phyloP scores from a whole-genome alignment of 139 green algal genomes.

The Desmodesmus armatus region DNA sequence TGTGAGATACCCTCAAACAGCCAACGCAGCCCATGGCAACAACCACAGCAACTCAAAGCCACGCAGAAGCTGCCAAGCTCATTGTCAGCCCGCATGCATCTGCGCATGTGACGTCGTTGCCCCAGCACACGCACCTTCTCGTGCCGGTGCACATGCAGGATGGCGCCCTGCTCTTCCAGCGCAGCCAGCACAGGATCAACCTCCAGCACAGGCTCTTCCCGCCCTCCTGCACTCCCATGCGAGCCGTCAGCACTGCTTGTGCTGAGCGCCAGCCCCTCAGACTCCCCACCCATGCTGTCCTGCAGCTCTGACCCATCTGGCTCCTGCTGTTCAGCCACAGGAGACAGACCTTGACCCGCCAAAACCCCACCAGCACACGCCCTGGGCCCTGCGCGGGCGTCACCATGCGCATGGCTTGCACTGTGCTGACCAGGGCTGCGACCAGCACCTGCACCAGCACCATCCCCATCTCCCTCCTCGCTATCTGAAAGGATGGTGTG shows the following conservation, averaged over 20 bases:
- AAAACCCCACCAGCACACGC: neutral
- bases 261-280: no score
- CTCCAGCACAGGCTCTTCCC: no score
- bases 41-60: neutral
- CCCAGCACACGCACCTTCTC: neutral
- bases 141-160: constrained; percentile 11
- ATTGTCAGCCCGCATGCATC: neutral
- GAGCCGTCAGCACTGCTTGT: no score
- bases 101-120: no score
- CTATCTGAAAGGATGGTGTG: neutral
- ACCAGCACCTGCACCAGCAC: neutral
- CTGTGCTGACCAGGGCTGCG: no score
- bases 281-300: no score
- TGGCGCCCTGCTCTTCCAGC: constrained; percentile 1
- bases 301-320: no score
- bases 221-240: no score
- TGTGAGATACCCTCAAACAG: neutral
- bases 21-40: neutral
- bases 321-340: no score
- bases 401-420: neutral
- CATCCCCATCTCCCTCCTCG: neutral
- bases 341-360: no score
- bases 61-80: neutral
- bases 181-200: neutral
- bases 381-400: neutral